phyloP scores from a whole-genome alignment of 352 stramenopile genomes.

The Detonula confervacea region DNA sequence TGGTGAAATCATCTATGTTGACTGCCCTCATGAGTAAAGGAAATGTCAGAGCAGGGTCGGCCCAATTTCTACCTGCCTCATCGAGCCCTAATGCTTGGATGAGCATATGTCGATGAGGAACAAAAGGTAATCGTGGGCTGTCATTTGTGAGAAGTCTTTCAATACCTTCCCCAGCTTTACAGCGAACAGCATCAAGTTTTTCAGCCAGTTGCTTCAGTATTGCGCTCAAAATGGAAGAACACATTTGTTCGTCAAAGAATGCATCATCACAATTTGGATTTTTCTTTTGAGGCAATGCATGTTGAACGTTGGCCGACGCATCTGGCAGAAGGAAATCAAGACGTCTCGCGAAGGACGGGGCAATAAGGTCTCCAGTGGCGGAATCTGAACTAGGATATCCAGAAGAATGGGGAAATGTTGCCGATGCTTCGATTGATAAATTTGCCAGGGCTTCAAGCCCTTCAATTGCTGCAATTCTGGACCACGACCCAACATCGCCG shows the following conservation, averaged over 20 bases:
- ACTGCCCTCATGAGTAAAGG: constrained; percentile 87
- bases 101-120: constrained; percentile 87
- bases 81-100: constrained; percentile 82
- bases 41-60: constrained; percentile 86
- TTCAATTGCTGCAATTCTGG: constrained; percentile 93
- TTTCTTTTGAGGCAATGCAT: not conserved
- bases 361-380: not conserved
- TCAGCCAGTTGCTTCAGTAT: constrained; percentile 96
- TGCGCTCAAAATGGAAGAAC: constrained; percentile 75
- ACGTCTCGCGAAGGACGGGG: constrained; percentile 49
- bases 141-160: constrained; percentile 86
- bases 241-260: constrained; percentile 60
- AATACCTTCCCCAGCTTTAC: constrained; percentile 89
- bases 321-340: constrained; percentile 35
- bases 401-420: constrained; percentile 66
- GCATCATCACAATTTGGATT: constrained; percentile 13
- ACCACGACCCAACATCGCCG: constrained; percentile 98
- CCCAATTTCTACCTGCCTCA: constrained; percentile 66
- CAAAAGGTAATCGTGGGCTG: constrained; percentile 83
- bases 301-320: not conserved
- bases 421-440: constrained; percentile 55
- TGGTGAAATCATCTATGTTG: constrained; percentile 89
- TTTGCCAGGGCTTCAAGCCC: constrained; percentile 89
- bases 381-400: constrained; percentile 10
- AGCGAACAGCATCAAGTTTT: constrained; percentile 94